These are phyloP conservation scores for Solanum pennellii DNA, from an alignment of 257 asterid genomes.

Conservation along the genomic window DNA sequence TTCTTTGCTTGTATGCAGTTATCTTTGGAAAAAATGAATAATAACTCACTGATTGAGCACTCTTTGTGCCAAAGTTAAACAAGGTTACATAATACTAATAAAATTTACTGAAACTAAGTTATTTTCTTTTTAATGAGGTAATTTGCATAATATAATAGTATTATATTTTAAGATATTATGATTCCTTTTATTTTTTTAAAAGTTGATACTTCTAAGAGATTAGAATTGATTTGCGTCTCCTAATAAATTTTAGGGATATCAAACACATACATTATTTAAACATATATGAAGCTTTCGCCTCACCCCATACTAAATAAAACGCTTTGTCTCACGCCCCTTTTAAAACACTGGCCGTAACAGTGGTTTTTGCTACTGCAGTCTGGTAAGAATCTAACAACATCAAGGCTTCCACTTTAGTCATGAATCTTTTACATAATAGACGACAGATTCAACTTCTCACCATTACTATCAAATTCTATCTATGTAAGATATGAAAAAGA, in stretches of 20 bases:
- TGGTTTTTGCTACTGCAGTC: too few relatives aligned
- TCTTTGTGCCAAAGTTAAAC: too few relatives aligned
- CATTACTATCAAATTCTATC: not conserved
- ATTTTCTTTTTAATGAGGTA: not conserved
- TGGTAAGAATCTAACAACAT: not conserved
- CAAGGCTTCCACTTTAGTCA: not conserved
- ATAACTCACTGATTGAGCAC: too few relatives aligned
- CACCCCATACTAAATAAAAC: too few relatives aligned
- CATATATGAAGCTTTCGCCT: not conserved
- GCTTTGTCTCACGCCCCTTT: too few relatives aligned
- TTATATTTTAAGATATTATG: not conserved
- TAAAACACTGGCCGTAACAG: too few relatives aligned
- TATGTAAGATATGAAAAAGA: not conserved
- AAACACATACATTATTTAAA: not conserved
- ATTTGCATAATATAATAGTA: not conserved
- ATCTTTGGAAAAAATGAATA: too few relatives aligned
- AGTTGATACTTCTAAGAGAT: too few relatives aligned
- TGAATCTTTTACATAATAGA: not conserved
- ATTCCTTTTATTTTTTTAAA: too few relatives aligned
- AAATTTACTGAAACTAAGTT: not conserved
- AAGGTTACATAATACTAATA: too few relatives aligned
- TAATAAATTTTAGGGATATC: too few relatives aligned
- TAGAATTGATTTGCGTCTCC: not conserved
- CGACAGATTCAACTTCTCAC: not conserved
- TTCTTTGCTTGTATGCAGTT: too few relatives aligned